Base-by-base conservation (phyloP, 2,329 filamentous ascomycete species). In the Penicillium sp. region DNA sequence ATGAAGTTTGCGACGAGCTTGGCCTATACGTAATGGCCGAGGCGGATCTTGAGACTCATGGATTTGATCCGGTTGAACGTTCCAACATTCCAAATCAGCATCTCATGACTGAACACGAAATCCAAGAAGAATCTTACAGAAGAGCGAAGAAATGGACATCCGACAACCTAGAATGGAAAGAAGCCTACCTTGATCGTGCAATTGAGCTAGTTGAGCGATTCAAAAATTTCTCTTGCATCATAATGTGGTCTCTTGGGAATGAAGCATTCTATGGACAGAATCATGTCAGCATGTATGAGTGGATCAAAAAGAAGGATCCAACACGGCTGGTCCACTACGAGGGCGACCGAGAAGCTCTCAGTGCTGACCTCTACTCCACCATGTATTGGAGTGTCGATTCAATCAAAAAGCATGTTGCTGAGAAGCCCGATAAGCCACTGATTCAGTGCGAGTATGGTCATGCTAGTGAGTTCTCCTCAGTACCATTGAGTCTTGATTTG, bases 241-340 rank as follows among this genome's bases (percentile, higher is more conserved):
- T 90, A 46, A 82, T 89, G 42, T 90, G 88, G 88, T 87, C 84
- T 42, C 76, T 90, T 0, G 88, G 88, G 0, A 90, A 90, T 62
- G 88, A 90, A 66, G 83, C 86, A 0, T 90, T 88, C 65, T 89
- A 88, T 63, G 88, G 88, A 0, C 73, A 76, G 6, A 90, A 90
- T 64, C 85, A 88, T 62, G 78, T 77, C 45, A 83, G 81, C 31
- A 90, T 90, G 88, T 85, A 86, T 61, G 72, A 85, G 4, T 86
- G 81, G 66, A 79, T 81, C 49, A 86, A 83, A 56, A 54, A 72
- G 1, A 73, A 78, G 14, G 87, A 89, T 59, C 77, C 81, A 0
- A 79, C 78, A 0, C 76, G 87, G 5, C 78, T 82, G 0, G 76
- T 89, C 1, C 87, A 89, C 67, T 89, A 89, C 63, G 87, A 89